Evolutionary conservation across 169 alveolate species (phyloP).

Genomic region (Eimeria maxima): DNA sequence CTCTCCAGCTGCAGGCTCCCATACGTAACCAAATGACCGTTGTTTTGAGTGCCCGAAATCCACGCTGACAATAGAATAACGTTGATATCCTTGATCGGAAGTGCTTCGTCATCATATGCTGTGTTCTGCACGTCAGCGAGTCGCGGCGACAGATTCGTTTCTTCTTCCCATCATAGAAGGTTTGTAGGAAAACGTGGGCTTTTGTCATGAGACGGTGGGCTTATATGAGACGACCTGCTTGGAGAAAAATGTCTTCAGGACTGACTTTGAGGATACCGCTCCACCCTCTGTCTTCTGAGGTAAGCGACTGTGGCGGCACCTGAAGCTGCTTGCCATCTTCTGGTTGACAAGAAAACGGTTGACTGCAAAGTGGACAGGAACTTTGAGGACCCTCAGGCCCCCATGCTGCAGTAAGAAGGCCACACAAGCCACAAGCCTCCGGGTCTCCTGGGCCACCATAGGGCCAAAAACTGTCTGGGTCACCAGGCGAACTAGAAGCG

Average conservation of each 20-base stretch:
- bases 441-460: slow-evolving; percentile 57
- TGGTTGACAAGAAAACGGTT: slow-evolving; percentile 12
- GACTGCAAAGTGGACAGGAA: slow-evolving; percentile 67
- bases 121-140: not conserved
- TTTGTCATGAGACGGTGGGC: not conserved
- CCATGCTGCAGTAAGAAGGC: slow-evolving; percentile 71
- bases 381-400: slow-evolving; percentile 62
- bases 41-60: too few species aligned
- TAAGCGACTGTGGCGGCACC: too few species aligned
- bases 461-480: slow-evolving; percentile 11
- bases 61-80: too few species aligned
- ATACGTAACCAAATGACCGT: too few species aligned
- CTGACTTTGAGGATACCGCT: not conserved
- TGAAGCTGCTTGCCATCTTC: not conserved
- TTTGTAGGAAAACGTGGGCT: not conserved
- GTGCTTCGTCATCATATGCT: too few species aligned
- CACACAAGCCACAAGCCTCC: slow-evolving; percentile 26
- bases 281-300: slow-evolving; percentile 1
- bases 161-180: not conserved
- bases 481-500: not conserved
- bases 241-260: not conserved
- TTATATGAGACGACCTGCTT: not conserved
- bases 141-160: not conserved
- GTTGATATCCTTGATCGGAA: too few species aligned
- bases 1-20: too few species aligned